phyloP scores from a whole-genome alignment of 1,284 basidiomycete species.

The Trametes polyzona region DNA sequence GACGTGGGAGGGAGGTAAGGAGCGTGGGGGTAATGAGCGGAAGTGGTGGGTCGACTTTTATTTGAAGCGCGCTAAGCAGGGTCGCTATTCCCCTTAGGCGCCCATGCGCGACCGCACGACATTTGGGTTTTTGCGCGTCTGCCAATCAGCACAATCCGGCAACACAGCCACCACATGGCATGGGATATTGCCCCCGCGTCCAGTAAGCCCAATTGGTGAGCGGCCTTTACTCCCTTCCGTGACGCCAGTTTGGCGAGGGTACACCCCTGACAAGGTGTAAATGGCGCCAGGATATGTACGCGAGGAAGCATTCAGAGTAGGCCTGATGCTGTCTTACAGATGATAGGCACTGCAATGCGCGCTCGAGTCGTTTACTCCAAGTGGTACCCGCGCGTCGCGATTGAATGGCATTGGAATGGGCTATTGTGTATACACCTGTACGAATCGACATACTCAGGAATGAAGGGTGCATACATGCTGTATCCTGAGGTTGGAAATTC shows the following conservation, averaged over 20 bases:
- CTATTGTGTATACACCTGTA: no score
- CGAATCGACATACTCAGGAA: no score
- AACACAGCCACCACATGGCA: constrained; percentile 1
- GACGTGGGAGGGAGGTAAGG: constrained; percentile 4
- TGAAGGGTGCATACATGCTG: no score
- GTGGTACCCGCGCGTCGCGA: no score
- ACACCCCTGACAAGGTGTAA: background rate
- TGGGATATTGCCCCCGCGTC: background rate
- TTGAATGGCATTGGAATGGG: no score
- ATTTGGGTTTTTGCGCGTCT: constrained; percentile 3
- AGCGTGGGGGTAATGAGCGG: constrained; percentile 12
- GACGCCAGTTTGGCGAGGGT: background rate
- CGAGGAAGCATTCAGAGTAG: no score
- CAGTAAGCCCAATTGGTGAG: background rate
- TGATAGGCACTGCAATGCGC: no score
- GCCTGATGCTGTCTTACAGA: no score
- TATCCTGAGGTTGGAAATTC: no score
- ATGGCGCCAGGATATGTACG: background rate
- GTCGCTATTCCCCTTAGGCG: background rate
- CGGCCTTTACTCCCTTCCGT: background rate
- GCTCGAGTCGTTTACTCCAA: no score
- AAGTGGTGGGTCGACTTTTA: constrained; percentile 13
- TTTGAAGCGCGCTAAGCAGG: constrained; percentile 1
- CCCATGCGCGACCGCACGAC: constrained; percentile 8
- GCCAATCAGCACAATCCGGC: background rate